phyloP scores from a whole-genome alignment of 2,329 filamentous ascomycete genomes.

The Cordyceps pruinosa region DNA sequence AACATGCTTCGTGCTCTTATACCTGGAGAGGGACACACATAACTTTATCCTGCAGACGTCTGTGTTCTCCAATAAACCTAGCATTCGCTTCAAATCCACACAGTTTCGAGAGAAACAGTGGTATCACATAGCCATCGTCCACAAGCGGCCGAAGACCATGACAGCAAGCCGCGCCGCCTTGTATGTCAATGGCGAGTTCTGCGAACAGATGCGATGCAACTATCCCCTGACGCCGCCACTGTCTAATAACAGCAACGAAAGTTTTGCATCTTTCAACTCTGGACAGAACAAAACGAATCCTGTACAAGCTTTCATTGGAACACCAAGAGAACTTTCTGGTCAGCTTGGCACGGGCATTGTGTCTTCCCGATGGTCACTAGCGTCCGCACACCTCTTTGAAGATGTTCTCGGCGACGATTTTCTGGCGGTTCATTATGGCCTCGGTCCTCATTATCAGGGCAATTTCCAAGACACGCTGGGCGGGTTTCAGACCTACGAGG shows the following conservation, averaged over 20 bases:
- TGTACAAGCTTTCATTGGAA: conserved; percentile 89
- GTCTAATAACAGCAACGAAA: conserved; percentile 55
- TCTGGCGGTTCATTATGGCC: conserved; percentile 80
- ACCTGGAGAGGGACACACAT: conserved; percentile 85
- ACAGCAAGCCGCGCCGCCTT: conserved; percentile 74
- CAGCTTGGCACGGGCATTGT: conserved; percentile 67
- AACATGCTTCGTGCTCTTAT: conserved; percentile 88
- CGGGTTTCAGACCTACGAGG: conserved; percentile 91
- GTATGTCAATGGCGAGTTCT: conserved; percentile 89
- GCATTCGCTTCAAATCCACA: conserved; percentile 84
- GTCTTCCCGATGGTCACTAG: conserved; percentile 78
- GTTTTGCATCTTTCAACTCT: conserved; percentile 62
- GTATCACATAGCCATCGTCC: conserved; percentile 91
- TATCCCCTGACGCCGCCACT: conserved; percentile 74
- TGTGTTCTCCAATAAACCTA: conserved; percentile 75
- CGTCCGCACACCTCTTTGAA: conserved; percentile 82
- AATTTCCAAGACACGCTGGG: conserved; percentile 97
- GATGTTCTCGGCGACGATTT: conserved; percentile 86
- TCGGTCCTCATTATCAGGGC: conserved; percentile 85
- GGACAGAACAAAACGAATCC: conserved; percentile 52
- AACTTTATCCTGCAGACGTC: conserved; percentile 97
- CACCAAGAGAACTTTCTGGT: conserved; percentile 77
- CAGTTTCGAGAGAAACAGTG: conserved; percentile 69
- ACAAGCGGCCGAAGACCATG: conserved; percentile 70
- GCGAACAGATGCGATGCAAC: conserved; percentile 81